Evolutionary conservation across 768 basidiomycete genomes (phyloP), one percentile per base, ranked within the genome.

Genomic region (Lactarius trivialis): DNA sequence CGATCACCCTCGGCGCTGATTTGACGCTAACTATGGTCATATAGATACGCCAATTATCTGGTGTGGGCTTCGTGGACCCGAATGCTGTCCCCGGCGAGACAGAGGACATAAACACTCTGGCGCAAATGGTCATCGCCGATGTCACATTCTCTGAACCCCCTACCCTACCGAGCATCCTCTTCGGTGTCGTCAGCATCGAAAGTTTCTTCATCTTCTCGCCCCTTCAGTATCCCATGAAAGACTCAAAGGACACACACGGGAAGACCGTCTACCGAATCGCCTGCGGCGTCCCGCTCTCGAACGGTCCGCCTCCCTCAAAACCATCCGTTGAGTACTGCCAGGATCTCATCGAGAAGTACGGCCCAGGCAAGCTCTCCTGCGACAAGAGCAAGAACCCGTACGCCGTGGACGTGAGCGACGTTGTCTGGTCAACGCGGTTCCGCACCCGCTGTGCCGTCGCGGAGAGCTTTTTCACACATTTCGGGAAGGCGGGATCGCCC

Each of bases 371-470:
- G 17, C 63, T 78, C 8, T 71, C 73, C n/a, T 74, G 75, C 3
- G 72, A 76, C 41, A 68, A 75, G 0, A 70, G 74, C 24, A 61
- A 73, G 12, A 77, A 76, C 60, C 67, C 75, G 17, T 67, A 61
- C 5, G 72, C 73, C 17, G 63, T 75, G 0, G 60, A 64, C 39
- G 76, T 81, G 58, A 71, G 71, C 34, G 68, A 78, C 7, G 68
- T 73, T 1, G 41, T 80, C 45, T 81, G 78, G 79, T 72, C 79
- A n/a, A 76, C 78, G 12, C 74, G 78, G 41, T 82, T 79, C 73
- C 73, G 76, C 48, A 79, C 75, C 37, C 78, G 73, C 60, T 75
- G 75, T 33, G 76, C 79, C 43, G 72, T 78, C 58, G 80, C 80
- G 4, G 78, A 77, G 41, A 69, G 65, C 8, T 72, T 73, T 50